Conservation (phyloP, 164 flowering plant species). For the Saururus chinensis region DNA sequence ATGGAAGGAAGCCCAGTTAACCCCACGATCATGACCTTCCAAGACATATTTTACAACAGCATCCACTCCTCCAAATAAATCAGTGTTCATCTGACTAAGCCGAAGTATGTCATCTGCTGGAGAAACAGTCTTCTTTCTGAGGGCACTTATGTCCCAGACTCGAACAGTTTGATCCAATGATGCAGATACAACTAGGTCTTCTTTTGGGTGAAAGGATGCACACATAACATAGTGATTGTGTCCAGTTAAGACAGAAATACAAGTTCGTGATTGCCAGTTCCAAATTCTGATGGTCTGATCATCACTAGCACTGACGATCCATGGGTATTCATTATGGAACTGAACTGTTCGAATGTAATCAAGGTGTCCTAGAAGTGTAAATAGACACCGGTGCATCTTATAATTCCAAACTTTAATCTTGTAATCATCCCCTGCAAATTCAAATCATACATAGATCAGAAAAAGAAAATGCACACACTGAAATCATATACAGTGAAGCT, state of each 20-base stretch:
- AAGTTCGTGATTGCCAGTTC: slow-evolving; percentile 98
- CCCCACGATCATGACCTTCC: slow-evolving; percentile 82
- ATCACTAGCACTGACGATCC: slow-evolving; percentile 94
- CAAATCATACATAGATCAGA: not conserved
- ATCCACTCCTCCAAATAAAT: slow-evolving; percentile 92
- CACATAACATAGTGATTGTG: slow-evolving; percentile 93
- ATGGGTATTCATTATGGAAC: slow-evolving; percentile 75
- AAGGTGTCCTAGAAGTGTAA: slow-evolving; percentile 79
- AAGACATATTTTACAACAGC: slow-evolving; percentile 91
- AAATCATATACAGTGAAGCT: not conserved
- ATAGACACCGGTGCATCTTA: slow-evolving; percentile 60
- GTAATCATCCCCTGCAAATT: slow-evolving; percentile 81
- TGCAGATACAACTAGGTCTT: slow-evolving; percentile 91
- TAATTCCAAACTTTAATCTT: slow-evolving; percentile 92
- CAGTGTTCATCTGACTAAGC: slow-evolving; percentile 83
- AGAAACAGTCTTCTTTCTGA: slow-evolving; percentile 71
- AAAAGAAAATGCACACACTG: not conserved
- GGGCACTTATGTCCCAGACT: slow-evolving; percentile 90
- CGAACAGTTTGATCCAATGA: slow-evolving; percentile 94
- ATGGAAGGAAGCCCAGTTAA: slow-evolving; percentile 95
- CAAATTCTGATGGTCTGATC: slow-evolving; percentile 90
- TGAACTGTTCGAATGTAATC: slow-evolving; percentile 94
- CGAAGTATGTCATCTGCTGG: slow-evolving; percentile 85
- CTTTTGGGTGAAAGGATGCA: slow-evolving; percentile 84
- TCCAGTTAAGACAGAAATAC: slow-evolving; percentile 74